These are phyloP conservation scores for Chaetomiaceae sp. DNA, from an alignment of 2,329 filamentous ascomycete genomes.

Conservation along the genomic window DNA sequence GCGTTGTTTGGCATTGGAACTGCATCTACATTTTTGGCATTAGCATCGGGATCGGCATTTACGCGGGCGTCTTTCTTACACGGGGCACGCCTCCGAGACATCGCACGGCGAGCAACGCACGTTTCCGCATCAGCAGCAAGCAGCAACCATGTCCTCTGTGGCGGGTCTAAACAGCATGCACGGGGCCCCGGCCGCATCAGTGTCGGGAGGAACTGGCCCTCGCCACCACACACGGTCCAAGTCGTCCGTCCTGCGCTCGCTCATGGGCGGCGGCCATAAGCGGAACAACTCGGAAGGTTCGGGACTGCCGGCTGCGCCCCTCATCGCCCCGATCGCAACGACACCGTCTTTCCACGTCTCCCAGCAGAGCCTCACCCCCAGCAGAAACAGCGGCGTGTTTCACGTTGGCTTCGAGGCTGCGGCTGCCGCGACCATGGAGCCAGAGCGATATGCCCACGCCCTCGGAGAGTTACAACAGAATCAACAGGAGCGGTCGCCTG, in stretches of 20 bases:
- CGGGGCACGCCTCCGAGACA: neutral
- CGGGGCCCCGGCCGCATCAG: slow-evolving; percentile 1
- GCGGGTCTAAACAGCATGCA: slow-evolving; percentile 10
- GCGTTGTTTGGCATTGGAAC: slow-evolving; percentile 14
- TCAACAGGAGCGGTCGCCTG: slow-evolving; percentile 34
- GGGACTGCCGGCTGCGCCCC: slow-evolving; percentile 27
- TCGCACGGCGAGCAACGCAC: slow-evolving; percentile 5
- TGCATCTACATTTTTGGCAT: too few relatives aligned
- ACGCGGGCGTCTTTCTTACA: neutral
- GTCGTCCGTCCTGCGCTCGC: slow-evolving; percentile 44
- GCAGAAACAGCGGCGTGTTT: slow-evolving; percentile 18
- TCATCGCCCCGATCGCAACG: slow-evolving; percentile 22
- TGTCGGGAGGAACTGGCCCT: neutral
- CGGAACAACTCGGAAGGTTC: slow-evolving; percentile 39
- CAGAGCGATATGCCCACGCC: slow-evolving; percentile 33
- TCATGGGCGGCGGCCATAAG: slow-evolving; percentile 40
- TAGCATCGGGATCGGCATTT: slow-evolving; percentile 1
- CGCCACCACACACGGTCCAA: slow-evolving; percentile 39
- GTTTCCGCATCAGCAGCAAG: neutral
- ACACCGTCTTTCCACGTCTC: slow-evolving; percentile 25
- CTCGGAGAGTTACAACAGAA: slow-evolving; percentile 54
- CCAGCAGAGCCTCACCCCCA: slow-evolving; percentile 19
- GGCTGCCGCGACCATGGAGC: slow-evolving; percentile 15
- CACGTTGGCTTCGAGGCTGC: slow-evolving; percentile 17
- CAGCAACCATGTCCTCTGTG: slow-evolving; percentile 10